These are phyloP conservation scores for Xylariaceae sp. DNA, from an alignment of 2,329 filamentous ascomycete genomes.

Conservation along the genomic window DNA sequence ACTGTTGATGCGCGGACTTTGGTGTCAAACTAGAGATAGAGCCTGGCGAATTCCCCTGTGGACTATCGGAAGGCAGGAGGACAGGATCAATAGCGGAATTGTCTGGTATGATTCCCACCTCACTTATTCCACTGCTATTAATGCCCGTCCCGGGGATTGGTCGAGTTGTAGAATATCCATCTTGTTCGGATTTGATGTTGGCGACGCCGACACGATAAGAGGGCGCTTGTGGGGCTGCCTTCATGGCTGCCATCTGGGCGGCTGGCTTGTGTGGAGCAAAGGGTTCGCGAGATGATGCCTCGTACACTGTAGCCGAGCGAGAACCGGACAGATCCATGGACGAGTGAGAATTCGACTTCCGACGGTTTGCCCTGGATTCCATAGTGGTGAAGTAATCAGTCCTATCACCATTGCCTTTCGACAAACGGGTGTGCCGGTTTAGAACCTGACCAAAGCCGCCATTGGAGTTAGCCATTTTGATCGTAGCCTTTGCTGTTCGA, in stretches of 20 bases:
- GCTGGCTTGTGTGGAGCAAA: constrained; percentile 24
- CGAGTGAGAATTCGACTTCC: constrained; percentile 21
- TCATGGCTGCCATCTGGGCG: constrained; percentile 26
- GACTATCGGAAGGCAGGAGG: constrained; percentile 44
- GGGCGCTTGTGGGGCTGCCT: constrained; percentile 22
- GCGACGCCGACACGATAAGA: constrained; percentile 32
- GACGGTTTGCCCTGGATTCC: constrained; percentile 32
- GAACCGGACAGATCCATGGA: constrained; percentile 24
- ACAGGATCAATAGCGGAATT: constrained; percentile 41
- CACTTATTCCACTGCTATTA: constrained; percentile 38
- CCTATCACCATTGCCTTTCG: constrained; percentile 27
- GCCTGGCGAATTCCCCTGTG: constrained; percentile 35
- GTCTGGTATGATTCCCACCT: constrained; percentile 34
- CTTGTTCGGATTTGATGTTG: constrained; percentile 38
- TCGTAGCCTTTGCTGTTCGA: constrained; percentile 88
- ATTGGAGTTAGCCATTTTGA: constrained; percentile 88
- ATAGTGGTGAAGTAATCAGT: constrained; percentile 31
- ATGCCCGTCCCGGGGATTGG: constrained; percentile 40
- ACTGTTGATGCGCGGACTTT: constrained; percentile 30
- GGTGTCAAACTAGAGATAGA: constrained; percentile 35
- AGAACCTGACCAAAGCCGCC: constrained; percentile 66
- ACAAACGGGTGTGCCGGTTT: constrained; percentile 30
- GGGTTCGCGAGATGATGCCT: constrained; percentile 23
- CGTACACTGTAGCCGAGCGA: constrained; percentile 24
- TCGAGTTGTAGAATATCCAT: constrained; percentile 38